Base-by-base conservation (phyloP, 768 basidiomycete species). In the Tylopilus felleus region DNA sequence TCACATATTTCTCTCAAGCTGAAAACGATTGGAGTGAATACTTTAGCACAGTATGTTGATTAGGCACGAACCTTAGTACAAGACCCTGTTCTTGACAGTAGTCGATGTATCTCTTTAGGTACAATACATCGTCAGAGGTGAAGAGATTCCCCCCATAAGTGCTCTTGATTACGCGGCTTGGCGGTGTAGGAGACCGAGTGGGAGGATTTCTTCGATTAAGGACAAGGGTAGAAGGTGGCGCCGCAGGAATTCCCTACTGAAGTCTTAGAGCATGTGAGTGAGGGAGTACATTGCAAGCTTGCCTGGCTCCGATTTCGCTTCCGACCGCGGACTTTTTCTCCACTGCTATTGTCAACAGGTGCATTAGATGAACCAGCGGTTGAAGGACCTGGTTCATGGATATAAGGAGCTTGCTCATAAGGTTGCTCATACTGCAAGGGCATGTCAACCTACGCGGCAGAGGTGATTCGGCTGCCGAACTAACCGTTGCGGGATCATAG, bases 91-190 rank as follows among this genome's bases (percentile, higher is more conserved):
- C 89, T 63, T 91, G 90, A 64, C 91, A 93, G 62, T 91, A 93
- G 60, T 92, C 89, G 43, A 93, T 93, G 65, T 93, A 93, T 65
- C 84, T 86, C 65, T 91, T 90, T 56, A 93, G 77, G 67, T 93
- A 93, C 33, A 81, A 52, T 39, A 93, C 82, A 65, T 93, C 91
- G 45, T 93, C 91, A 2, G 85, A 78, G 0, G 91, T 93, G 64
- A 93, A 93, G 36, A 92, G 67, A 64, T 93, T 93, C 14, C 91
- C 91, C 41, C 91, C 91, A 62, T 92, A 93, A 0, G 90, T 92
- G 62, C 90, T 93, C 71, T 90, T 92, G 65, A 93, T 84, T 21
- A 92, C 85, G 16, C 90, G 82, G 6, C 80, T 82, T 19, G 91
- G 91, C 13, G 91, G 91, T 0, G 89, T 90, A 4, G 91, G 91